These are phyloP conservation scores for Anastatica hierochuntica DNA, from an alignment of 345 rosid genomes.

Conservation along the genomic window DNA sequence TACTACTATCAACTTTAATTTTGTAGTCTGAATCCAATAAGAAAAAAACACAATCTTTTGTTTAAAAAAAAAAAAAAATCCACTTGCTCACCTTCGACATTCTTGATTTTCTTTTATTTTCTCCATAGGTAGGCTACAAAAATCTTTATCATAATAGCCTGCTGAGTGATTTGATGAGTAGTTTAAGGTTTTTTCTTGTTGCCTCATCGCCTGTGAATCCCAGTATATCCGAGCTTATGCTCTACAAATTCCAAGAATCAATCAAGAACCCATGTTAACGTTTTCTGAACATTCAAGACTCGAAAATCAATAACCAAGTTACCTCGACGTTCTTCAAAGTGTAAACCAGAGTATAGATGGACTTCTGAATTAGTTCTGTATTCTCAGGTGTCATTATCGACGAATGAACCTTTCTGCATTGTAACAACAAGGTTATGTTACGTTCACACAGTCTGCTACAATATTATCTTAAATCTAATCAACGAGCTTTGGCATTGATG, in stretches of 20 bases:
- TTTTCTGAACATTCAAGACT: background rate
- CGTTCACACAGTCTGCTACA: too few species aligned
- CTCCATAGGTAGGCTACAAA: too few species aligned
- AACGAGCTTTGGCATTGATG: too few species aligned
- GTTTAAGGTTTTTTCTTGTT: slow-evolving; percentile 74
- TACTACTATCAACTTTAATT: too few species aligned
- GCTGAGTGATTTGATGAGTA: slow-evolving; percentile 91
- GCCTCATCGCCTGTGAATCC: slow-evolving; percentile 99
- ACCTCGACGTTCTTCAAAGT: slow-evolving; percentile 91
- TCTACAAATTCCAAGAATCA: slow-evolving; percentile 34
- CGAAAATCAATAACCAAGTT: background rate
- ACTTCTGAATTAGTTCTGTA: slow-evolving; percentile 68
- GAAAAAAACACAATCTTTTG: background rate
- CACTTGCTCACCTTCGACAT: slow-evolving; percentile 5
- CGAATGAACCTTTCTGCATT: slow-evolving; percentile 50
- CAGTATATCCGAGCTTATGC: slow-evolving; percentile 81
- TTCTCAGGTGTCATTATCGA: slow-evolving; percentile 85
- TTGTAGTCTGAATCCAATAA: too few species aligned
- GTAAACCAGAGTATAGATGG: slow-evolving; percentile 65
- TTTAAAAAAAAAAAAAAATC: background rate
- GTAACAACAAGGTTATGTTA: background rate
- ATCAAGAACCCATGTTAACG: background rate
- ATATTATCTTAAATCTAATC: too few species aligned
- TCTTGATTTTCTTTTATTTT: background rate
- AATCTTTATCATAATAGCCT: slow-evolving; percentile 70